Base-by-base conservation (phyloP, 1,284 basidiomycete genomes). In the Austroboletus rostrupii region DNA sequence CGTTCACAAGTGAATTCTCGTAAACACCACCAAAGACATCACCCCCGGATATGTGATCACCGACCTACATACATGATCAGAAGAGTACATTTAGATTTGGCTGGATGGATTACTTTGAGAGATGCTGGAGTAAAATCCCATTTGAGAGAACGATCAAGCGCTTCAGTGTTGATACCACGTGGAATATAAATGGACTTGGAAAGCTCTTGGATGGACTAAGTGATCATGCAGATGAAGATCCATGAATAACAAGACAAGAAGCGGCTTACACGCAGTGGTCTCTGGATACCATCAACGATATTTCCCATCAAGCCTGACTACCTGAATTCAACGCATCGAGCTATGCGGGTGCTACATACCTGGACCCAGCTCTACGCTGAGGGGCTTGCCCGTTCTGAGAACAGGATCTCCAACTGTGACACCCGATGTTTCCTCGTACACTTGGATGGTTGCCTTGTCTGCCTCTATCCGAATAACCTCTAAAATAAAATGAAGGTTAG, bases 121-220 rank as follows among this genome's bases (percentile, higher is more conserved):
- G 81, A 74, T 20, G 81, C 75, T n/a, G 95, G 96, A 47, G 82
- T 90, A 69, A 98, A 99, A 72, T 99, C 96, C 96, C 96, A 99
- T 68, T 92, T 80, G 55, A 94, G 72, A 32, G 79, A 78, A 49
- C 96, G 87, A 70, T 95, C 91, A 33, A 99, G 82, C 26, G 96
- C 91, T 62, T 96, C 86, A 26, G 96, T 99, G 73, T 97, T 98
- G 73, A 99, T 98, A 58, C 96, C 96, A 62, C 92, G 86, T 52
- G 94, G 96, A 60, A 99, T 99, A 74, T 99, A 99, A 64, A 99
- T 99, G 23, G 93, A 96, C 65, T 97, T 89, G 46, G 95, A 97
- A 52, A 92, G 79, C 68, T 97, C 91, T 83, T 94, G 92, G 61
- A 99, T 99, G 33, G 87, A 83, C 85, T 98, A 76, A 11, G 21